phyloP scores from a whole-genome alignment of 192 early-diverging fungal species.

The Backusella tuberculispora region DNA sequence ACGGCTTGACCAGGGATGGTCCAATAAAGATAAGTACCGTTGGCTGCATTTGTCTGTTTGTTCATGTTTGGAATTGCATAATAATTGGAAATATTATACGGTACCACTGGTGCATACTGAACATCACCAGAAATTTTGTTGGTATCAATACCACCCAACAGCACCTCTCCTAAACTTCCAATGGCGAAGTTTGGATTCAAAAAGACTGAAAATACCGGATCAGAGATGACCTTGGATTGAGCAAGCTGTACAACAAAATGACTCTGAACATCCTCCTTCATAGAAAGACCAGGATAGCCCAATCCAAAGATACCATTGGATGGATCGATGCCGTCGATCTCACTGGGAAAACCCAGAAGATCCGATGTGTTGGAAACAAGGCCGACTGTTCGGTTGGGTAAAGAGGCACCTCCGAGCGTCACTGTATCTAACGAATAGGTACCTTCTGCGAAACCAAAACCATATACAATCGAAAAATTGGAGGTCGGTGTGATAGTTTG shows the following conservation, averaged over 20 bases:
- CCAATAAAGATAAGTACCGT: slow-evolving; percentile 30
- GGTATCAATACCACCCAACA: slow-evolving; percentile 52
- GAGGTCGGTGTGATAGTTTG: background rate
- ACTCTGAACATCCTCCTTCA: background rate
- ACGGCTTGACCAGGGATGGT: slow-evolving; percentile 23
- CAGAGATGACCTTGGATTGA: slow-evolving; percentile 7
- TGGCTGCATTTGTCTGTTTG: background rate
- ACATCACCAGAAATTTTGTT: slow-evolving; percentile 43
- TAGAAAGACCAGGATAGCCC: slow-evolving; percentile 30
- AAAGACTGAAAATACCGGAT: slow-evolving; percentile 33
- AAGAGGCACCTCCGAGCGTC: slow-evolving; percentile 18
- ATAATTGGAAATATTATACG: slow-evolving; percentile 9
- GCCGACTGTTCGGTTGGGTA: slow-evolving; percentile 32
- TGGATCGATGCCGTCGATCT: background rate
- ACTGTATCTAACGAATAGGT: slow-evolving; percentile 36
- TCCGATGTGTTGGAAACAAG: slow-evolving; percentile 26
- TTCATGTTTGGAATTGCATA: background rate
- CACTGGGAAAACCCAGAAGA: slow-evolving; percentile 14
- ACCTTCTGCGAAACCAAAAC: slow-evolving; percentile 37
- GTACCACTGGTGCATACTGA: slow-evolving; percentile 41
- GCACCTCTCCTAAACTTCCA: slow-evolving; percentile 43
- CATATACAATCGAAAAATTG: slow-evolving; percentile 33
- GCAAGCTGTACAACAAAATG: slow-evolving; percentile 28
- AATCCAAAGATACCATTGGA: slow-evolving; percentile 43
- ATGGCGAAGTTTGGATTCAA: slow-evolving; percentile 8